Base-by-base conservation (phyloP, 2,329 filamentous ascomycete species). In the Venturia aucupariae region DNA sequence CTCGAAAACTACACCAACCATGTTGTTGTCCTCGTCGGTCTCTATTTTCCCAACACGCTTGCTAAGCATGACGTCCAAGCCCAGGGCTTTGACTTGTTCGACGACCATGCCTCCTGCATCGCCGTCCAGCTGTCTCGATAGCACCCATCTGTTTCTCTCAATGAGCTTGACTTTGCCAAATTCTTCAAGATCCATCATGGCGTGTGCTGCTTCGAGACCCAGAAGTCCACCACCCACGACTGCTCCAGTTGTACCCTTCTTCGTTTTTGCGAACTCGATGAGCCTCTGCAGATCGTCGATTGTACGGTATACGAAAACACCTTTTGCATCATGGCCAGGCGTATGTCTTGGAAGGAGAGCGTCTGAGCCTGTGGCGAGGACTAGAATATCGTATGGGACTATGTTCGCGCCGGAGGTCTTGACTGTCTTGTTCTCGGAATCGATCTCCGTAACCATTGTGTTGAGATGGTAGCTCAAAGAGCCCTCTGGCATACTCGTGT, bases 231-330 rank as follows among this genome's bases (percentile, higher is more conserved):
- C 92, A 30, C 92, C 92, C 3, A 96, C 89, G 0, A 94, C 90
- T 4, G 86, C 83, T 0, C 89, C 91, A 2, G 83, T 83, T 2
- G 86, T 85, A 4, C 85, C 90, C 69, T 86, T 88, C 63, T 85
- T 84, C 13, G 80, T 78, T 0, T 84, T 81, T 0, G 90, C 85
- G 71, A 89, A 96, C 1, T 81, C 78, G 65, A 96, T 95, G 4
- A 96, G 82, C 54, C 81, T 84, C 71, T 92, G 81, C 42, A 96
- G 76, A 72, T 96, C 92, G 2, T 89, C 85, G 66, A 96, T 92
- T 0, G 88, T 95, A 60, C 92, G 84, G 74, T 96, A 96, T 8
- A 96, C 90, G 70, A 96, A 96, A 3, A 95, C 89, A 1, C 92
- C 92, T 30, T 85, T 85, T 13, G 90, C 90, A 72, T 93, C 86